Evolutionary conservation across 345 rosid genomes (phyloP).

Genomic region (Citrus medica): DNA sequence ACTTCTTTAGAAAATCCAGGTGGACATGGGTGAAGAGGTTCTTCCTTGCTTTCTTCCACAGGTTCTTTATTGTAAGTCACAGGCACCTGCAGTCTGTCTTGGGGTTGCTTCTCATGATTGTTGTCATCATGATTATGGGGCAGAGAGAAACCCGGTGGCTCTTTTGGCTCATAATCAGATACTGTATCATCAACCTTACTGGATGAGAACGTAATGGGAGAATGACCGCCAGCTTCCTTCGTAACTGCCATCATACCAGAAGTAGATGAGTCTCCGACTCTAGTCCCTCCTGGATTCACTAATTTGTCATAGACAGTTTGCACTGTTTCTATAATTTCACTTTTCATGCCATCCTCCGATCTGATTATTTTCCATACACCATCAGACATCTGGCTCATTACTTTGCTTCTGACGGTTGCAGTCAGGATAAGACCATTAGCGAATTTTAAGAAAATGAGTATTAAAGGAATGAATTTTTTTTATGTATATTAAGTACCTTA

Average conservation of each 20-base stretch:
- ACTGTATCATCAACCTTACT: constrained; percentile 19
- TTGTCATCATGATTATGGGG: constrained; percentile 20
- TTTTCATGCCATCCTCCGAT: constrained; percentile 73
- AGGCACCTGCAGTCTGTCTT: constrained; percentile 25
- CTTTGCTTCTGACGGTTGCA: constrained; percentile 44
- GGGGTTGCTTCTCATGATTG: constrained; percentile 13
- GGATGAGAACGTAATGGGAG: constrained; percentile 19
- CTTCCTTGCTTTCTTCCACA: constrained; percentile 33
- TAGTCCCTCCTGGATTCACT: constrained; percentile 42
- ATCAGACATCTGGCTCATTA: constrained; percentile 68
- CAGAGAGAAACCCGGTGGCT: constrained; percentile 42
- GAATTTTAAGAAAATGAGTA: neutral
- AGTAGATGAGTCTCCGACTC: constrained; percentile 26
- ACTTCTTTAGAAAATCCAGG: constrained; percentile 35
- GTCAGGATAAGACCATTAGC: neutral
- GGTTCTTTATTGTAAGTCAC: constrained; percentile 23
- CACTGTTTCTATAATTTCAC: constrained; percentile 75
- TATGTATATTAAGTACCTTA: neutral
- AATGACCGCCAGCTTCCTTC: constrained; percentile 26
- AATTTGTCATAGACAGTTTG: constrained; percentile 62
- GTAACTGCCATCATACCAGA: constrained; percentile 14
- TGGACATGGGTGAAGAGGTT: constrained; percentile 16
- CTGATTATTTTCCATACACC: constrained; percentile 81
- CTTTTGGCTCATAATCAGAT: constrained; percentile 36
- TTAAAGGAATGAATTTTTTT: no score